phyloP scores from a whole-genome alignment of 1,284 basidiomycete species.

The Takashimella tepidaria region DNA sequence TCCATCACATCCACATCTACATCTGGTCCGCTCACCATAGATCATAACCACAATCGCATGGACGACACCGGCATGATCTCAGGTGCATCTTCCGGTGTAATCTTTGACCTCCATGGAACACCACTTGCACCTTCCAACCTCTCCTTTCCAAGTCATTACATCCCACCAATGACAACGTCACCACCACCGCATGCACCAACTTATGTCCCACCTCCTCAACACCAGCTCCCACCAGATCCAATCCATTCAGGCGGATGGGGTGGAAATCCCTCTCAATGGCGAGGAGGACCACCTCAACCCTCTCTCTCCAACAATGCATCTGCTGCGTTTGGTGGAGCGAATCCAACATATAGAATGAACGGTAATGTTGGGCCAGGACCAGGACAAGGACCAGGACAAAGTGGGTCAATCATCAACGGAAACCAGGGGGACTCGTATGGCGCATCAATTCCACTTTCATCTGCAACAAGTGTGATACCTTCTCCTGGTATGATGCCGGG shows the following conservation, averaged over 20 bases:
- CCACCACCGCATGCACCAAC: slow-evolving; percentile 39
- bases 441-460: background rate
- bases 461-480: background rate
- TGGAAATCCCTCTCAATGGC: background rate
- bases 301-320: background rate
- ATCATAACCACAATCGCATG: no score
- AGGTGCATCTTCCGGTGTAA: background rate
- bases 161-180: slow-evolving; percentile 40
- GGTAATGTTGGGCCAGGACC: background rate
- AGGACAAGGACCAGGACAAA: background rate
- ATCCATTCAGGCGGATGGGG: slow-evolving; percentile 22
- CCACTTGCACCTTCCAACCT: slow-evolving; percentile 6
- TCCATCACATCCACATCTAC: slow-evolving; percentile 16
- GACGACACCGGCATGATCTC: background rate
- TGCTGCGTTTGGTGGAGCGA: background rate
- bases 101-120: slow-evolving; percentile 2
- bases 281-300: background rate
- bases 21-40: slow-evolving; percentile 1
- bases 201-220: slow-evolving; percentile 43
- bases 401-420: background rate
- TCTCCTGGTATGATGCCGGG: background rate
- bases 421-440: background rate
- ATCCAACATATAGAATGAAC: background rate
- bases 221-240: slow-evolving; percentile 44
- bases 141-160: slow-evolving; percentile 11